Evolutionary conservation across 345 rosid species (phyloP).

Genomic region (Acer yangbiense): DNA sequence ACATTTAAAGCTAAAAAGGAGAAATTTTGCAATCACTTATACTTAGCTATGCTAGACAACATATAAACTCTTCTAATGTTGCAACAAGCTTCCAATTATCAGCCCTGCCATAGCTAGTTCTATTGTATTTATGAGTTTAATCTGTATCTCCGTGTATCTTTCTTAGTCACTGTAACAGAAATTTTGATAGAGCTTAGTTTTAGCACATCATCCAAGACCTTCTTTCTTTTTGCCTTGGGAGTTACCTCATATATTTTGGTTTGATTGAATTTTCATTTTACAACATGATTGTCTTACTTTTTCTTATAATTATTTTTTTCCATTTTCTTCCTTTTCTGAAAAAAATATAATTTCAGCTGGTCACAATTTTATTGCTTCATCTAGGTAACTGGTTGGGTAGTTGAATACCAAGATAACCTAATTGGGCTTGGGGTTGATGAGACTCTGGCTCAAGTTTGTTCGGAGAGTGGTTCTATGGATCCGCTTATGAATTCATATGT

Average conservation of each 20-base stretch:
- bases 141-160: not conserved
- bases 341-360: slow-evolving; percentile 15
- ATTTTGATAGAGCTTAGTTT: not conserved
- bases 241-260: not conserved
- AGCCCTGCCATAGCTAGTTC: not conserved
- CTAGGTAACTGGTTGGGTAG: slow-evolving; percentile 99
- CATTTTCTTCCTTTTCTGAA: slow-evolving; percentile 12
- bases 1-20: not conserved
- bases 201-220: not conserved
- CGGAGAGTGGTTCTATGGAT: slow-evolving; percentile 99
- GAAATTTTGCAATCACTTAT: not conserved
- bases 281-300: not conserved
- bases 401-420: slow-evolving; percentile 94
- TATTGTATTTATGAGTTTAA: not conserved
- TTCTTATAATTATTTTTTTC: not conserved
- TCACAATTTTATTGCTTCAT: slow-evolving; percentile 28
- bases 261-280: not conserved
- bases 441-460: slow-evolving; percentile 97
- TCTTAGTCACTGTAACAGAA: not conserved
- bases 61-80: slow-evolving; percentile 1
- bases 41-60: not conserved
- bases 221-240: slow-evolving; percentile 3
- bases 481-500: slow-evolving; percentile 98
- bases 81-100: not conserved
- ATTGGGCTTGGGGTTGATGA: slow-evolving; percentile 99